phyloP scores from a whole-genome alignment of 257 asterid species.

The Anisodus tanguticus region DNA sequence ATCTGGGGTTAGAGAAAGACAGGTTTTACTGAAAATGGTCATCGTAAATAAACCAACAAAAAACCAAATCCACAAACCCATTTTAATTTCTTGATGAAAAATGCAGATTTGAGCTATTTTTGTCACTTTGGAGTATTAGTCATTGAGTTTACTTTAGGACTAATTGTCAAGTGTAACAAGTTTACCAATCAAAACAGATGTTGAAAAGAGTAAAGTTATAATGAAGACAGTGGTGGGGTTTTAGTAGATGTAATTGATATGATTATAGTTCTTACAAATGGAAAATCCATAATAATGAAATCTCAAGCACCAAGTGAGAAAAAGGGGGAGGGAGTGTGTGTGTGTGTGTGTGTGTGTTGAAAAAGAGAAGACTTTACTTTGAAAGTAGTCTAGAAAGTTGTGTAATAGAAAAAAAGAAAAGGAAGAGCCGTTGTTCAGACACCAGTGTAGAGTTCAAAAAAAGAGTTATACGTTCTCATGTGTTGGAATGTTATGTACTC shows the following conservation, averaged over 20 bases:
- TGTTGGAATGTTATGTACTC: background rate
- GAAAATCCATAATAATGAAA: conserved; percentile 53
- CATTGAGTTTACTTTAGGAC: background rate
- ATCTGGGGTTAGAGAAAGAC: conserved; percentile 76
- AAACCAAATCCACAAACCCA: conserved; percentile 51
- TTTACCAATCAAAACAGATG: conserved; percentile 32
- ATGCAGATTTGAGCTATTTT: conserved; percentile 9
- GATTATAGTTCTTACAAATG: conserved; percentile 51
- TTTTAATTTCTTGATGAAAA: conserved; percentile 52
- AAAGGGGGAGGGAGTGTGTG: background rate
- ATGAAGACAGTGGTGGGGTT: conserved; percentile 46
- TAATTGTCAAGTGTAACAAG: background rate
- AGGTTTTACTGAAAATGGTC: conserved; percentile 56
- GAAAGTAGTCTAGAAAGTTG: conserved; percentile 49
- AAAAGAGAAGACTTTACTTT: conserved; percentile 44
- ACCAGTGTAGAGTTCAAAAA: conserved; percentile 38
- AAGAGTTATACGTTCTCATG: conserved; percentile 9
- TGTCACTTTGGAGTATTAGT: background rate
- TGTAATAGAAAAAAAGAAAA: conserved; percentile 33
- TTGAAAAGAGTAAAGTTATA: conserved; percentile 44
- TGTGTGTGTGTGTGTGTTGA: background rate
- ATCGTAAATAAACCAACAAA: conserved; percentile 48
- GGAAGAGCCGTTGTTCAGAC: conserved; percentile 52
- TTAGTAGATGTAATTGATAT: conserved; percentile 41
- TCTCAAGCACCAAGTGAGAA: conserved; percentile 29